phyloP scores from a whole-genome alignment of 106 monocot genomes.

The Dioscorea alata region DNA sequence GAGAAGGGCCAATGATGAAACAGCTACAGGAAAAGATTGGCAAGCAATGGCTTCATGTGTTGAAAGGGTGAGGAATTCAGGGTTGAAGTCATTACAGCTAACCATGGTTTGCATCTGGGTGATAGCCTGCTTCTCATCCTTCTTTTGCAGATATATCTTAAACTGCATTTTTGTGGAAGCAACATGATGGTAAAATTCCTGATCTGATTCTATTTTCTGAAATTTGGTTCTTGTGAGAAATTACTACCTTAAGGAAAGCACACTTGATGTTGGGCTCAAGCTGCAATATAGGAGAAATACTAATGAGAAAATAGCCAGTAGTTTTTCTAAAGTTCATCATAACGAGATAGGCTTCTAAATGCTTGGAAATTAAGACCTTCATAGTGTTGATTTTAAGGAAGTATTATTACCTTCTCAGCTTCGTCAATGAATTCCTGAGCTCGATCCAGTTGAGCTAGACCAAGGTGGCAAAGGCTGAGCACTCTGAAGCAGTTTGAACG shows the following conservation, averaged over 20 bases:
- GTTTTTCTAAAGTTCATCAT: no score
- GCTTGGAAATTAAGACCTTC: neutral
- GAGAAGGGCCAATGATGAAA: slow-evolving; percentile 61
- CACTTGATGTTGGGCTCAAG: slow-evolving; percentile 84
- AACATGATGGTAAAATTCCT: no score
- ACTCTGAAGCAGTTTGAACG: slow-evolving; percentile 91
- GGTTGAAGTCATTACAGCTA: slow-evolving; percentile 70
- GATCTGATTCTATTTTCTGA: neutral
- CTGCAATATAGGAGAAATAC: slow-evolving; percentile 25
- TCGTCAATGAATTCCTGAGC: slow-evolving; percentile 86
- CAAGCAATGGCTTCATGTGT: slow-evolving; percentile 82
- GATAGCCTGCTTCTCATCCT: slow-evolving; percentile 68
- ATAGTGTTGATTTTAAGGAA: neutral
- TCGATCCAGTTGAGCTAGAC: slow-evolving; percentile 57
- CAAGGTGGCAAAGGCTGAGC: slow-evolving; percentile 78
- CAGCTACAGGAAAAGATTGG: slow-evolving; percentile 46
- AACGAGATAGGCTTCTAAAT: no score
- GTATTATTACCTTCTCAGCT: slow-evolving; percentile 64
- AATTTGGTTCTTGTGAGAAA: neutral
- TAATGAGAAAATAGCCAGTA: neutral
- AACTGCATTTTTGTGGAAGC: slow-evolving; percentile 32
- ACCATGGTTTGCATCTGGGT: slow-evolving; percentile 70
- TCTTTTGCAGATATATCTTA: slow-evolving; percentile 79
- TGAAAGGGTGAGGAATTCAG: slow-evolving; percentile 79
- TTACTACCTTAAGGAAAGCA: slow-evolving; percentile 80